These are phyloP conservation scores for Podospora didyma DNA, from an alignment of 495 filamentous ascomycete species.

Conservation along the genomic window DNA sequence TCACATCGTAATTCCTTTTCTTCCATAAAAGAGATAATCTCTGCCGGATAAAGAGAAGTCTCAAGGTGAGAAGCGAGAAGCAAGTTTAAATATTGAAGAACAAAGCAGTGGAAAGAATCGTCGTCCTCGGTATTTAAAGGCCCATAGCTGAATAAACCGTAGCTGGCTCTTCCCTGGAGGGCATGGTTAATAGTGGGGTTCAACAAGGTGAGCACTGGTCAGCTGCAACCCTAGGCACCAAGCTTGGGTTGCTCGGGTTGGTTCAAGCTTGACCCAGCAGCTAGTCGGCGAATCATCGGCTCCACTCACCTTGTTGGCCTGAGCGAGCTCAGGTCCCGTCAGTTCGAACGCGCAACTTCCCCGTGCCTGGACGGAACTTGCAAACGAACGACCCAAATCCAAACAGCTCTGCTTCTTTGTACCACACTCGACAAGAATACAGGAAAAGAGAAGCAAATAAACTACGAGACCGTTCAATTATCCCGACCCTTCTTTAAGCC, in stretches of 20 bases:
- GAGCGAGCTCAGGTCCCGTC: conserved; percentile 23
- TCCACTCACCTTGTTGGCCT: conserved; percentile 19
- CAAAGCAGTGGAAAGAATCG: background rate
- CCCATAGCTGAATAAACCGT: background rate
- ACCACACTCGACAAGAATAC: background rate
- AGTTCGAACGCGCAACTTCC: conserved; percentile 33
- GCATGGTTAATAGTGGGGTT: background rate
- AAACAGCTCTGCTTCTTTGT: conserved; percentile 15
- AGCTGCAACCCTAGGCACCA: background rate
- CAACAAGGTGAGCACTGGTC: background rate
- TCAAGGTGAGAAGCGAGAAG: background rate
- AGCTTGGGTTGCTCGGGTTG: too few relatives aligned
- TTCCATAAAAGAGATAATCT: too few relatives aligned
- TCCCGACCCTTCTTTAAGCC: background rate
- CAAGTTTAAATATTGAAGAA: background rate
- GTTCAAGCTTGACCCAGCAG: too few relatives aligned
- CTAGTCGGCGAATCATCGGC: conserved; percentile 11
- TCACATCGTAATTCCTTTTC: background rate
- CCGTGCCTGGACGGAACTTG: conserved; percentile 21
- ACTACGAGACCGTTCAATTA: conserved; percentile 7
- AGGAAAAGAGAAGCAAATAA: background rate
- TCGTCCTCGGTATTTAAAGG: background rate
- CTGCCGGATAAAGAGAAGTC: too few relatives aligned
- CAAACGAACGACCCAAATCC: conserved; percentile 8
- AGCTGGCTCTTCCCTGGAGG: background rate